Conservation (phyloP, 257 asterid species). For the Fraxinus anomala region DNA sequence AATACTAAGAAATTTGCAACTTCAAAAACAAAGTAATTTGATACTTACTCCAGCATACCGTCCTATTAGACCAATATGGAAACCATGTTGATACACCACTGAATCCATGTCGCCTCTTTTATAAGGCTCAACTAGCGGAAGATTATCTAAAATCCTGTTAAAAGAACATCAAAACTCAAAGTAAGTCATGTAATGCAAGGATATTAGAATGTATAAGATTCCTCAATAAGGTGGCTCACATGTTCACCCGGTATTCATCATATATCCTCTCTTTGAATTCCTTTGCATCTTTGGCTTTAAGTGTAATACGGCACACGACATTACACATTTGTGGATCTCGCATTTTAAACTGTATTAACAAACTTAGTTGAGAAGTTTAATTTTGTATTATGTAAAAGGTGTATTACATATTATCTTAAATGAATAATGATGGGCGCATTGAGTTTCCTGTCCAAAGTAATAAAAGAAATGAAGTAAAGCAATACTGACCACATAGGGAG, state of each 20-base stretch:
- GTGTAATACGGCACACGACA: not conserved
- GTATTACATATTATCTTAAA: too few species aligned
- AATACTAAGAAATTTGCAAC: not conserved
- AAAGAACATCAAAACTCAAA: not conserved
- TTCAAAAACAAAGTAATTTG: not conserved
- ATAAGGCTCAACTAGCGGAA: not conserved
- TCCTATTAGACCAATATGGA: not conserved
- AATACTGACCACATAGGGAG: conserved; percentile 2
- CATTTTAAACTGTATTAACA: not conserved
- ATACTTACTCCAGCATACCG: not conserved
- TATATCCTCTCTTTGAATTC: conserved; percentile 1
- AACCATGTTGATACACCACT: not conserved
- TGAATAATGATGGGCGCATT: not conserved
- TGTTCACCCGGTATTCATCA: conserved; percentile 11
- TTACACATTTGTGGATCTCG: conserved; percentile 9
- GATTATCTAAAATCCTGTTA: conserved; percentile 13
- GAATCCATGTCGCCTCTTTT: not conserved
- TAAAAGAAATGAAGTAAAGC: too few species aligned
- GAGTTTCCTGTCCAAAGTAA: not conserved
- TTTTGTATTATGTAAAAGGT: not conserved
- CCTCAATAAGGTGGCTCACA: not conserved
- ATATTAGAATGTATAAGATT: not conserved
- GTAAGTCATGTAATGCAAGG: not conserved
- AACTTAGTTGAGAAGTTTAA: not conserved
- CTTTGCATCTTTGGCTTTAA: not conserved